A percentile compares a stretch with the other conserved stretches of the same genome.
Conservation (phyloP, 208 protist species). For the Leishmania tropica region DNA sequence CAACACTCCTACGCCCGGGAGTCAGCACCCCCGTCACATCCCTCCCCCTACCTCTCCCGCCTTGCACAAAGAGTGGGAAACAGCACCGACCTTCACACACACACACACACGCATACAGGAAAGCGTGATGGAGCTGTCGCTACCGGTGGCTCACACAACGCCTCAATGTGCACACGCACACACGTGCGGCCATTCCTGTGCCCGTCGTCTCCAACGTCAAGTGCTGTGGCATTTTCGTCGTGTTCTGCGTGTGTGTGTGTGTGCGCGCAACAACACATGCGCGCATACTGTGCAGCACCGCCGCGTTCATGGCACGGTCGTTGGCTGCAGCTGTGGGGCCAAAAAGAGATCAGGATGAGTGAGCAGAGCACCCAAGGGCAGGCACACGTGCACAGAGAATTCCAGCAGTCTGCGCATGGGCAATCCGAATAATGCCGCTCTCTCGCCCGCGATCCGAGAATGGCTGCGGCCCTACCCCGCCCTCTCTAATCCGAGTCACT, state of each 20-base stretch:
- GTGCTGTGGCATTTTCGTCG: neutral
- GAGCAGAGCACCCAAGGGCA: neutral
- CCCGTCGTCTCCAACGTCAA: neutral
- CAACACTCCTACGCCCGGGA: neutral
- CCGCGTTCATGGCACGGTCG: neutral
- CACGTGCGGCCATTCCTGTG: too few relatives aligned
- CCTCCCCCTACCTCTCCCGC: neutral
- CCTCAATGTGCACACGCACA: neutral
- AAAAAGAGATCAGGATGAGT: neutral
- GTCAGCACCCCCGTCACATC: neutral
- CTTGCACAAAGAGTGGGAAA: neutral
- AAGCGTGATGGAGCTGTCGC: neutral
- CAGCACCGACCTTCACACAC: neutral
- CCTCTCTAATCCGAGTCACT: slow-evolving; percentile 79
- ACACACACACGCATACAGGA: neutral
- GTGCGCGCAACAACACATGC: neutral
- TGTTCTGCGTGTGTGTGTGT: neutral
- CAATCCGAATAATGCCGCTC: neutral
- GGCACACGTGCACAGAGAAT: neutral
- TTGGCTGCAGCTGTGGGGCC: neutral
- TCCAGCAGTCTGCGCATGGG: neutral
- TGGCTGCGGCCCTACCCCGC: too few relatives aligned
- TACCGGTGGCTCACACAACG: neutral
- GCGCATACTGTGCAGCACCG: neutral
- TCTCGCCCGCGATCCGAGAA: neutral